phyloP scores from a whole-genome alignment of 1,139 yeast species.

The Kodamaea derodonti region DNA sequence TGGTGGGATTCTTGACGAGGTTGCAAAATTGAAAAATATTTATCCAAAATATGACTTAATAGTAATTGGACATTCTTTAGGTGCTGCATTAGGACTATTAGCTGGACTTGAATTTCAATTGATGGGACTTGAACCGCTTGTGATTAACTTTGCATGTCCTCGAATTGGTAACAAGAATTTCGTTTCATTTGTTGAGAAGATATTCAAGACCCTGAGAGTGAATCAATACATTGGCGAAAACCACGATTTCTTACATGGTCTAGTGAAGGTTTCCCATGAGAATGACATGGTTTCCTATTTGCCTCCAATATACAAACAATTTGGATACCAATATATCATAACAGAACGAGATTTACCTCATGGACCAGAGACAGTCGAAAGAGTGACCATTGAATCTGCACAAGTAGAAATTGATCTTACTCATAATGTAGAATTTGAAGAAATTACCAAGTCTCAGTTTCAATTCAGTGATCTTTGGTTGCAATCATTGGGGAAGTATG shows the following conservation, averaged over 20 bases:
- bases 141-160: slow-evolving; percentile 60
- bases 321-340: slow-evolving; percentile 50
- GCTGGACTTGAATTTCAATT: slow-evolving; percentile 56
- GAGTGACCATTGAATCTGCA: neutral
- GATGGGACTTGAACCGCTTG: slow-evolving; percentile 49
- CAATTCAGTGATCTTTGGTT: slow-evolving; percentile 18
- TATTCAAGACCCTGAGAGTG: slow-evolving; percentile 38
- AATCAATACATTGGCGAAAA: slow-evolving; percentile 10
- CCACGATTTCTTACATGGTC: slow-evolving; percentile 26
- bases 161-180: slow-evolving; percentile 54
- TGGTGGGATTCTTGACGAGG: slow-evolving; percentile 31
- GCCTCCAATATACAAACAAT: slow-evolving; percentile 52
- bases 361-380: slow-evolving; percentile 26
- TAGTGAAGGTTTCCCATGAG: slow-evolving; percentile 50
- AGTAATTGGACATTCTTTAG: slow-evolving; percentile 68
- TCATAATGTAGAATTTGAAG: neutral
- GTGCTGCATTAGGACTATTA: slow-evolving; percentile 63
- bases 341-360: slow-evolving; percentile 46
- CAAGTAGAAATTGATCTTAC: neutral
- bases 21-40: slow-evolving; percentile 24
- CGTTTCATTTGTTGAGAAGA: slow-evolving; percentile 46
- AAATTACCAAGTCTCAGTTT: slow-evolving; percentile 1
- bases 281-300: slow-evolving; percentile 55
- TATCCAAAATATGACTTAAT: slow-evolving; percentile 48
- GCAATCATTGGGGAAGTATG: slow-evolving; percentile 24